Base-by-base conservation (phyloP, 1,284 basidiomycete species). In the Trichosporon faecale region DNA sequence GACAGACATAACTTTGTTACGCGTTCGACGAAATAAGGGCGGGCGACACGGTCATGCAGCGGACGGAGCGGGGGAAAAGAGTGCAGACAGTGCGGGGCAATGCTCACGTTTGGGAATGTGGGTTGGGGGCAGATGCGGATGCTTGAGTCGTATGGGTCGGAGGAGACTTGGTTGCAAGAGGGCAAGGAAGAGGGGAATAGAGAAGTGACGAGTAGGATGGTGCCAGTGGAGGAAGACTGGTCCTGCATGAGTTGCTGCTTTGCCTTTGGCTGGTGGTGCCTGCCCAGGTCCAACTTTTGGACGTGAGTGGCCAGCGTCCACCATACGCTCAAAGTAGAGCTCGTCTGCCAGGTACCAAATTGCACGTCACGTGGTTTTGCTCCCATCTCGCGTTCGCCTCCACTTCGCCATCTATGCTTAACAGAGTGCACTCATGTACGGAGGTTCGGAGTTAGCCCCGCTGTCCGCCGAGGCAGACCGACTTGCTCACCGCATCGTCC, bases 171-270 rank as follows among this genome's bases (percentile, higher is more conserved):
- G 57, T 33, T 18, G n/a, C 57, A 21, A 31, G 55, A 12, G 35
- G 9, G 25, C 55, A 31, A 61, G 33, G 57, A 61, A 61, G 31
- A 29, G 57, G 16, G 16, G 16, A 29, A 61, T 61, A 29, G 57
- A 61, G 57, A 61, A 61, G 57, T 61, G 57, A 61, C 57, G 57
- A 61, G 57, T 61, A 61, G 57, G 57, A 31, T 61, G 57, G 27
- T 61, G 57, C 57, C 27, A 61, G 57, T 31, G 57, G 57, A 31
- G 57, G 57, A 61, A 31, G 57, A 61, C 57, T 31, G 6, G 55
- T n/a, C 27, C 21, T n/a, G 49, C 8, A 52, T 21, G n/a, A 52
- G 16, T n/a, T 3, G 7, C n/a, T 25, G 49, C 49, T 52, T 33
- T 61, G 27, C 57, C 8, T 31, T 18, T 31, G 27, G 27, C 27